Evolutionary conservation across 1,139 yeast species (phyloP), one percentile per base, ranked within the genome.

Genomic region (Magnusiomyces sp.): DNA sequence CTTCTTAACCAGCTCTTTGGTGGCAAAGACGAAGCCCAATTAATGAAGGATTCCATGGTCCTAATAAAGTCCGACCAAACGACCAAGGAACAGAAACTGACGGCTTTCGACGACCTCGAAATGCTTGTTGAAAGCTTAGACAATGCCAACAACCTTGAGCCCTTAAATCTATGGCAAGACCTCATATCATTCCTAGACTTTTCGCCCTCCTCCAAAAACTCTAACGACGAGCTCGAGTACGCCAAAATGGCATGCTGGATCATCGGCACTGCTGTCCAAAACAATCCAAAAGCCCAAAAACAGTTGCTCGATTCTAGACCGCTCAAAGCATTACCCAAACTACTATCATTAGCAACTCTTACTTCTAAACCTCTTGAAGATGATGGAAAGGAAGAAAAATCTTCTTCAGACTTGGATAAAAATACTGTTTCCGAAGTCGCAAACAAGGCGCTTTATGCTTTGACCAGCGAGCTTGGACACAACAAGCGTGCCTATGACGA

Each of bases 81-180:
- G 33, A 48, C 42, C 23, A 49, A 49, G 27, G 54, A 57, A 19
- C 75, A 76, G 60, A 82, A 82, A 58, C 74, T 81, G 52, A 77
- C 79, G 14, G 96, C 97, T 0, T 76, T 90, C 54, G 97, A 92
- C 56, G 88, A 89, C 65, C 83, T 90, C 61, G 97, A 92, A 65
- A 88, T 90, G 94, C 73, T 92, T 52, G 84, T 92, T 53, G 98
- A 92, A 64, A 89, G 89, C 62, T 69, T 92, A 57, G 98, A 92
- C 66, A 92, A 92, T 65, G 97, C 98, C 23, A 90, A 92, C 67
- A 89, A 88, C 61, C 83, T 92, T 56, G 92, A 85, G 57, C 85
- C 84, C 59, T 66, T 89, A 72, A 78, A 80, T 55, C 74, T 90
- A 58, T 94, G 97, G 98, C 80, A 76, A 13, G 73, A 80, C 5